Conservation (phyloP, 768 basidiomycete genomes). For the Ramaria sp. region DNA sequence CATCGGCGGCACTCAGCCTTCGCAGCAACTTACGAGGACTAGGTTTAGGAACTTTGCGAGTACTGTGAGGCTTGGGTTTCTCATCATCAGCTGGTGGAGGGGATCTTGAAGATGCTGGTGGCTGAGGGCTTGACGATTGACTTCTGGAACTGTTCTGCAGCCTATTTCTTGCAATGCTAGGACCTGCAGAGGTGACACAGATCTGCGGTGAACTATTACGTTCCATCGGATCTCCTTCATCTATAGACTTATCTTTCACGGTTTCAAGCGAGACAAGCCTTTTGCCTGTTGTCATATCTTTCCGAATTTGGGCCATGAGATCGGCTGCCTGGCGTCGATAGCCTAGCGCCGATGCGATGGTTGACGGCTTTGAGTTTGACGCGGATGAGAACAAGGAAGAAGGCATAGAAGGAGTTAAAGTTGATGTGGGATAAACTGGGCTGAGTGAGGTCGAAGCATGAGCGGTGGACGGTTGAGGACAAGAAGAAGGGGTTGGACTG, state of each 20-base stretch:
- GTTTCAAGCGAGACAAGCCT: slow-evolving; percentile 55
- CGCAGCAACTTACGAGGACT: slow-evolving; percentile 35
- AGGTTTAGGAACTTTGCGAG: slow-evolving; percentile 16
- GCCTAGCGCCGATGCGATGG: slow-evolving; percentile 39
- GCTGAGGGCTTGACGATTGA: background rate
- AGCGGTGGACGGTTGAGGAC: slow-evolving; percentile 2
- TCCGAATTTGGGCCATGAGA: slow-evolving; percentile 79
- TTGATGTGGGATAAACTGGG: slow-evolving; percentile 4
- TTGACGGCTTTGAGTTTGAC: slow-evolving; percentile 3
- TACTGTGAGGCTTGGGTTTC: slow-evolving; percentile 20
- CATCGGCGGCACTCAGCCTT: slow-evolving; percentile 27
- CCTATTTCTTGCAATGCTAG: background rate
- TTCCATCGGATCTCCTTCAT: slow-evolving; percentile 16
- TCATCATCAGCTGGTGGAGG: slow-evolving; percentile 13
- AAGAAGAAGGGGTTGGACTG: slow-evolving; percentile 2
- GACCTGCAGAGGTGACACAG: slow-evolving; percentile 12
- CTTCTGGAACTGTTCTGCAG: background rate
- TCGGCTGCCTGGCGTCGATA: slow-evolving; percentile 70
- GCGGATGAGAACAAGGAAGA: background rate
- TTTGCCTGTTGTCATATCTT: slow-evolving; percentile 60
- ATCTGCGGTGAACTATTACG: background rate
- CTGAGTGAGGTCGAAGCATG: background rate
- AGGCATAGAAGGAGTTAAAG: slow-evolving; percentile 6
- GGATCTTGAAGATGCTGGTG: background rate
- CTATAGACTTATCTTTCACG: slow-evolving; percentile 36